phyloP scores from a whole-genome alignment of 768 basidiomycete species.

The Mycena maculata region DNA sequence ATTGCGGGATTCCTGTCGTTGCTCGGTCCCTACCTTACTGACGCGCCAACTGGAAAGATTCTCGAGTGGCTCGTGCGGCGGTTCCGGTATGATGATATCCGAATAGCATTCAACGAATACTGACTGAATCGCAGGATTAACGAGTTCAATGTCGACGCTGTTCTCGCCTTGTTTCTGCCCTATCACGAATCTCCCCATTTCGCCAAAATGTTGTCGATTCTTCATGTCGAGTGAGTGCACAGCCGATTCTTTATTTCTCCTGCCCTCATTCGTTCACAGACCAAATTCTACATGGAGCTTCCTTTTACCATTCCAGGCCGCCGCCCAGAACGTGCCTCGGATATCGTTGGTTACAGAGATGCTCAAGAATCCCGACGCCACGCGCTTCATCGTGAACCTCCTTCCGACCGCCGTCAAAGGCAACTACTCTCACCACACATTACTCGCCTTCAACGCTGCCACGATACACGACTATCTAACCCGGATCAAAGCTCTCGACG shows the following conservation, averaged over 20 bases:
- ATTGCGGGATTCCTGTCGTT: conserved; percentile 74
- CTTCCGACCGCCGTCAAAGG: conserved; percentile 70
- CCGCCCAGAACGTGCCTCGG: conserved; percentile 80
- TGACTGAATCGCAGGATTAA: conserved; percentile 70
- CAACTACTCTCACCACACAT: conserved; percentile 67
- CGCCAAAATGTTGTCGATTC: conserved; percentile 89
- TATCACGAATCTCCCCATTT: conserved; percentile 97
- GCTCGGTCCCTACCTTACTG: conserved; percentile 85
- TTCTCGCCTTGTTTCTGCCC: conserved; percentile 88
- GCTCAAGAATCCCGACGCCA: conserved; percentile 74
- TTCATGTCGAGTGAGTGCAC: conserved; percentile 70
- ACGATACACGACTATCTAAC: conserved; percentile 84
- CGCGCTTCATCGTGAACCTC: conserved; percentile 76
- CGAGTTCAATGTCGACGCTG: conserved; percentile 88
- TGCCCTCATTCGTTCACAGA: conserved; percentile 48
- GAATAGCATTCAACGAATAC: neutral
- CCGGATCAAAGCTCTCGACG: conserved; percentile 65
- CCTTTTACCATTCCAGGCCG: conserved; percentile 79
- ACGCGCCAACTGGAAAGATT: conserved; percentile 82
- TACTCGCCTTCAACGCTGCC: conserved; percentile 87
- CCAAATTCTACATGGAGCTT: conserved; percentile 74
- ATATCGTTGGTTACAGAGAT: conserved; percentile 81
- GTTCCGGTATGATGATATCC: conserved; percentile 76
- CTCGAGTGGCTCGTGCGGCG: conserved; percentile 95
- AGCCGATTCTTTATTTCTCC: neutral